phyloP scores from a whole-genome alignment of 2,329 filamentous ascomycete genomes.

The Calonectria multiphialidica region DNA sequence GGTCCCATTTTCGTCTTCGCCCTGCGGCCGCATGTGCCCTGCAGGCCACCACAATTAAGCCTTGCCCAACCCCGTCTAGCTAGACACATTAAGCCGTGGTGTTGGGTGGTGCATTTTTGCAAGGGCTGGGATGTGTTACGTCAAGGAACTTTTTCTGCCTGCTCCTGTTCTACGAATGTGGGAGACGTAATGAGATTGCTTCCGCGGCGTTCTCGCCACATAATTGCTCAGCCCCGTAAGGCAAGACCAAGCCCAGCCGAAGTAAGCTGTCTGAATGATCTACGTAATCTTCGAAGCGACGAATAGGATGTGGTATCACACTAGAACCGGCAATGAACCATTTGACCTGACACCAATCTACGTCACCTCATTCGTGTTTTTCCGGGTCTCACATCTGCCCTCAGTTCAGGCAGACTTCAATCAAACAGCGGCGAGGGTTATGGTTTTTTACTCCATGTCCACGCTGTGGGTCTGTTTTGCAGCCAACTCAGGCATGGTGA shows the following conservation, averaged over 20 bases:
- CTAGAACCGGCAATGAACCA: background rate
- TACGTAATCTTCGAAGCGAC: background rate
- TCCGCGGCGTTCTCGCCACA: background rate
- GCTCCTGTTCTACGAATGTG: background rate
- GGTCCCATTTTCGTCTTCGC: background rate
- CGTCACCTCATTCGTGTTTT: background rate
- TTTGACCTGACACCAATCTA: background rate
- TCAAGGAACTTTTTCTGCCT: background rate
- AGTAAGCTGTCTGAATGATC: background rate
- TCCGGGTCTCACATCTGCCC: background rate
- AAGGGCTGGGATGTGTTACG: slow-evolving; percentile 1
- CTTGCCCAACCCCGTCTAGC: background rate
- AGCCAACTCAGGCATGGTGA: too few relatives aligned
- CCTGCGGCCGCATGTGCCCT: background rate
- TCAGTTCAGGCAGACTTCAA: background rate
- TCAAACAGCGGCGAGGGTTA: background rate
- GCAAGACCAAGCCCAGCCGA: background rate
- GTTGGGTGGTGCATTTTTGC: slow-evolving; percentile 6
- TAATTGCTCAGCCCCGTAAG: background rate
- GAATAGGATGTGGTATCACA: background rate
- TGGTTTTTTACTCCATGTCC: too few relatives aligned
- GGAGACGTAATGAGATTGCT: background rate
- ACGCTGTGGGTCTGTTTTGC: too few relatives aligned
- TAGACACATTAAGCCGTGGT: background rate
- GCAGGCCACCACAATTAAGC: background rate